Base-by-base conservation (phyloP, 805 yeast genomes). In the Wickerhamiella azymoides region DNA sequence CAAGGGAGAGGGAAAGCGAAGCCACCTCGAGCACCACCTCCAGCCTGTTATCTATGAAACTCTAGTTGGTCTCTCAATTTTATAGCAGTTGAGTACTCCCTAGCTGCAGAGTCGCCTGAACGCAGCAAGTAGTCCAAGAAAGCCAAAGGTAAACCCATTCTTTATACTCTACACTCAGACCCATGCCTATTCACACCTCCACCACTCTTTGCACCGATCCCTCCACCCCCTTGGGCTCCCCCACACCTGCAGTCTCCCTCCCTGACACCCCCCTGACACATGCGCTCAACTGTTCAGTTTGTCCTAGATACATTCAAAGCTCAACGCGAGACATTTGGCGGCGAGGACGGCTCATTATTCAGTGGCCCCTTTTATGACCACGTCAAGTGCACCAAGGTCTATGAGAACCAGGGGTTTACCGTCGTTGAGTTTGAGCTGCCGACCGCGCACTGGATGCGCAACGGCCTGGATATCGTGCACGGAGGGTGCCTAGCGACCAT, bases 401-500 rank as follows among this genome's bases (percentile, higher is more conserved):
- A n/a, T 10, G 44, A 25, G 10, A 53, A 51, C 37, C 32, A 48
- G 10, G 49, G 49, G 35, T 21, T 40, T 21, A 45, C 47, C 10
- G 43, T 41, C 10, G 60, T 55, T 10, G 48, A 45, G 10, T 57
- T 56, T 43, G 18, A 39, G 30, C 32, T 58, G 5, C 39, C 19
- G 39, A 58, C 63, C 3, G 46, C 46, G 24, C 33, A 18, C 13
- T 36, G 37, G 36, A 52, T 57, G 50, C 42, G 47, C 27, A 60
- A 60, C 45, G 39, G 45, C 35, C 43, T 49, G 40, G 53, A 47
- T 14, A 52, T 54, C 47, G 57, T 58, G 21, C 65, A 61, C 45
- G 65, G 65, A 14, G 65, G 65, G 10, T 57, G 58, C 19, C 49
- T 53, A 21, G 56, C 62, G n/a, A 56, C 65, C 2, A 30, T 61